Percentiles rank a stretch among this genome's conserved stretches.
Evolutionary conservation across 768 basidiomycete genomes (phyloP).

Genomic region (Russula griseocarnosa): DNA sequence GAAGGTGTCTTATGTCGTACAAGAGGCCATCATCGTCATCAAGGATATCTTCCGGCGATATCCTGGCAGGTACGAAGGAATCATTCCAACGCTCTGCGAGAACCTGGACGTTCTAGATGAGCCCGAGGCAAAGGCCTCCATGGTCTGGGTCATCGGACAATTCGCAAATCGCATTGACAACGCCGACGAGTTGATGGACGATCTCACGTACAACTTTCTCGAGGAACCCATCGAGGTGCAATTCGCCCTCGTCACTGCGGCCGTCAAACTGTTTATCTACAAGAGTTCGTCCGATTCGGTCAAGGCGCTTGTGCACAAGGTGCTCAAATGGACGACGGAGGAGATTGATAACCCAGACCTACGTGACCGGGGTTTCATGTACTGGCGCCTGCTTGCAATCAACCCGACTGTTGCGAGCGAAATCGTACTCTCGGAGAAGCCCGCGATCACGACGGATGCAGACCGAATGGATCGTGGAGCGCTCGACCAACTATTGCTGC

Average conservation of each 20-base stretch:
- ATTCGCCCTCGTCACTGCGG: slow-evolving; percentile 87
- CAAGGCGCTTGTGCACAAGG: slow-evolving; percentile 89
- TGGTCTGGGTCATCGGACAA: slow-evolving; percentile 98
- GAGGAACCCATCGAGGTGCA: slow-evolving; percentile 62
- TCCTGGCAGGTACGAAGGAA: slow-evolving; percentile 93
- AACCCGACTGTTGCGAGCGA: slow-evolving; percentile 85
- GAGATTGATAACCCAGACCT: slow-evolving; percentile 98
- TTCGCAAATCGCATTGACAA: slow-evolving; percentile 95
- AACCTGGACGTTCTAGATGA: slow-evolving; percentile 91
- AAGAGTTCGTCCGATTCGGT: slow-evolving; percentile 77
- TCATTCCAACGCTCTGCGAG: slow-evolving; percentile 91
- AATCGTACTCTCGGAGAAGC: slow-evolving; percentile 90
- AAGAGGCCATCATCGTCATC: slow-evolving; percentile 95
- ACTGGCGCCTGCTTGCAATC: slow-evolving; percentile 95
- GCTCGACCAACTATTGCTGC: slow-evolving; percentile 88
- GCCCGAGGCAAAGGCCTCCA: slow-evolving; percentile 93
- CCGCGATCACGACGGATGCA: slow-evolving; percentile 95
- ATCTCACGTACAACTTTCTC: slow-evolving; percentile 33
- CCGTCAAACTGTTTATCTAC: slow-evolving; percentile 94
- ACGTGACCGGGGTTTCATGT: slow-evolving; percentile 97
- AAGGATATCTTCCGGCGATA: slow-evolving; percentile 98
- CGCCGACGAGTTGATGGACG: slow-evolving; percentile 91
- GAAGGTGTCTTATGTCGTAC: slow-evolving; percentile 81
- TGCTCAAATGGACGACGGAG: slow-evolving; percentile 96
- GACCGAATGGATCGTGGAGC: slow-evolving; percentile 97